A percentile compares a stretch with the other conserved stretches of the same genome.
These are phyloP conservation scores for Dictyophora rubrovolvata DNA, from an alignment of 768 basidiomycete species.

Conservation along the genomic window DNA sequence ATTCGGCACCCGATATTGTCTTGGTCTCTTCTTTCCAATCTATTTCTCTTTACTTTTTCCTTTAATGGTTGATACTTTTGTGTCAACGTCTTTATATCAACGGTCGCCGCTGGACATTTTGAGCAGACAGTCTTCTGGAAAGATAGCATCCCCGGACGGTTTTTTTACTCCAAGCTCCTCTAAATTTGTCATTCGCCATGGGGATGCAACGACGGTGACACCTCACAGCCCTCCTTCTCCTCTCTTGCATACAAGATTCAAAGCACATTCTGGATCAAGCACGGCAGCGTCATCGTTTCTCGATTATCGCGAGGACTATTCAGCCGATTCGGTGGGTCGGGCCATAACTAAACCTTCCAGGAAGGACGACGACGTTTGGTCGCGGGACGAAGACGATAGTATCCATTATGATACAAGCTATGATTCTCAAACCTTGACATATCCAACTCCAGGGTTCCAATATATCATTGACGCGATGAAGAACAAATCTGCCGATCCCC, in stretches of 20 bases:
- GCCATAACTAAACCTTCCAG: slow-evolving; percentile 9
- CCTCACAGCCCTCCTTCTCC: slow-evolving; percentile 31
- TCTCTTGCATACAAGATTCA: slow-evolving; percentile 39
- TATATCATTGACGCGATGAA: slow-evolving; percentile 2
- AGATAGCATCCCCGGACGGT: slow-evolving; percentile 20
- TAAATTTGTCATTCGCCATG: background rate
- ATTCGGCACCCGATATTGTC: background rate
- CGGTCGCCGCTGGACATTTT: slow-evolving; percentile 53
- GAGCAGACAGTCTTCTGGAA: slow-evolving; percentile 37
- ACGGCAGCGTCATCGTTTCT: slow-evolving; percentile 23
- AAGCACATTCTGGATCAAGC: slow-evolving; percentile 21
- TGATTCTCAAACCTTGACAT: slow-evolving; percentile 13
- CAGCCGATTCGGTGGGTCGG: slow-evolving; percentile 14
- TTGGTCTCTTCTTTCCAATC: background rate
- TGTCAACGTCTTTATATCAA: slow-evolving; percentile 18
- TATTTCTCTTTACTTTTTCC: background rate
- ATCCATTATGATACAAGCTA: slow-evolving; percentile 31
- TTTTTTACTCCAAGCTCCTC: background rate
- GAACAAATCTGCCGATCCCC: background rate
- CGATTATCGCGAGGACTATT: slow-evolving; percentile 23
- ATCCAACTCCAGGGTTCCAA: background rate
- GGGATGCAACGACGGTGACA: background rate
- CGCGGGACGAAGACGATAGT: slow-evolving; percentile 29
- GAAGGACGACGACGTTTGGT: background rate
- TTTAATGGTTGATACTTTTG: background rate